Evolutionary conservation across 192 early-diverging fungal species (phyloP).

Genomic region (Gonapodya prolifera): DNA sequence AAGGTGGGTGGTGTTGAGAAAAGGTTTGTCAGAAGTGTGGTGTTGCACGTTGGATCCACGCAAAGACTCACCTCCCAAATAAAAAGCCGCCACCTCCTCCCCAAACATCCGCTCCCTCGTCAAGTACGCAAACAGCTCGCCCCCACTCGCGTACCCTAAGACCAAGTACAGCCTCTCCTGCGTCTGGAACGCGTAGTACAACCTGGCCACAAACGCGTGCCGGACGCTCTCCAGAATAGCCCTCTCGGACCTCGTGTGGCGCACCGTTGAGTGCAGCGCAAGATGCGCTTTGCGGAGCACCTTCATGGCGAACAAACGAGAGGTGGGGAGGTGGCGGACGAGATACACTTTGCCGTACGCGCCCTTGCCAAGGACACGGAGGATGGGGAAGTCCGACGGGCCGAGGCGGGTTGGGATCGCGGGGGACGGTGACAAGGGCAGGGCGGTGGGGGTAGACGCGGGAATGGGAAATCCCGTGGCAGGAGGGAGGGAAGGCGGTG

Average conservation of each 20-base stretch:
- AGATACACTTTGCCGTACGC: conserved; percentile 67
- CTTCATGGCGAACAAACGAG: conserved; percentile 54
- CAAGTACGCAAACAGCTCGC: conserved; percentile 88
- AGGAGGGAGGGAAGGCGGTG: not conserved
- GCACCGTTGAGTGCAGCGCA: conserved; percentile 58
- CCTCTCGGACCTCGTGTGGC: conserved; percentile 77
- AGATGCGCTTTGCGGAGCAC: conserved; percentile 82
- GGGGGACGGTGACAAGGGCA: too few relatives aligned
- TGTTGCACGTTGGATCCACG: too few relatives aligned
- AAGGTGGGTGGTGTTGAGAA: too few relatives aligned
- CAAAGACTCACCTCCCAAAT: conserved; percentile 29
- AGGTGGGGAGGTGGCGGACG: conserved; percentile 41
- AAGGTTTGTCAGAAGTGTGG: too few relatives aligned
- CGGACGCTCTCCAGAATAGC: conserved; percentile 71
- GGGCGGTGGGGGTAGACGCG: not conserved
- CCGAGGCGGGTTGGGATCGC: too few relatives aligned
- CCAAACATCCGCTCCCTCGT: conserved; percentile 27
- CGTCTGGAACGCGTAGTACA: conserved; percentile 91
- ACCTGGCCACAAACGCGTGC: conserved; percentile 85
- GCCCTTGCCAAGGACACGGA: conserved; percentile 51
- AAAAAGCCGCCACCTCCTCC: conserved; percentile 80
- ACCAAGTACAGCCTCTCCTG: conserved; percentile 75
- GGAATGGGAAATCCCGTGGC: not conserved
- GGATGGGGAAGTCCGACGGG: conserved; percentile 18
- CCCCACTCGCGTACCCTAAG: conserved; percentile 72